Conservation (phyloP, 75 land plant species). For the Gnetum montanum region DNA sequence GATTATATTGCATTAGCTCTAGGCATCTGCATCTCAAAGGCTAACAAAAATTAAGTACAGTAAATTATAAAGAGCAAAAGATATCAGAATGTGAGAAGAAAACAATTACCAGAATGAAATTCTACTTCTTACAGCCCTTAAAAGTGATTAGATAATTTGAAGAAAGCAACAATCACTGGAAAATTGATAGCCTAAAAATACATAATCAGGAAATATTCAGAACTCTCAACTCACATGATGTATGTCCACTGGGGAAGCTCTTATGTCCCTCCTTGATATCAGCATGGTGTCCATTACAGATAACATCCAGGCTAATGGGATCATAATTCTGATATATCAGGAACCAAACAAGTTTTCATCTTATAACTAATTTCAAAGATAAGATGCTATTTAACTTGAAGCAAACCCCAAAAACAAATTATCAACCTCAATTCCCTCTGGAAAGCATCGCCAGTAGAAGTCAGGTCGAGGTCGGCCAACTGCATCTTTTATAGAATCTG, state of each 20-base stretch:
- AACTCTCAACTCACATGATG: slow-evolving; percentile 20
- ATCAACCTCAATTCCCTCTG: slow-evolving; percentile 49
- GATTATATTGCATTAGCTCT: no score
- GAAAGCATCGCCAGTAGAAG: slow-evolving; percentile 81
- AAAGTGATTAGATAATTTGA: no score
- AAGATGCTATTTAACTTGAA: neutral
- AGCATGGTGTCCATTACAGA: slow-evolving; percentile 38
- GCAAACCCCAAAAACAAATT: neutral
- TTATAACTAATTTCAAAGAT: neutral
- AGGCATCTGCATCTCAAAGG: no score
- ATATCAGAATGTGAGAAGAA: no score
- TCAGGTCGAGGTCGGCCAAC: slow-evolving; percentile 84
- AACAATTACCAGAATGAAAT: no score
- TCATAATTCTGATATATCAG: slow-evolving; percentile 37
- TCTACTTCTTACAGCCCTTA: no score
- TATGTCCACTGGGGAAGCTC: slow-evolving; percentile 63
- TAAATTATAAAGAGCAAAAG: no score
- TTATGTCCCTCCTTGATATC: slow-evolving; percentile 65
- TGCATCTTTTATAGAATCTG: slow-evolving; percentile 71
- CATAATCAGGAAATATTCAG: neutral
- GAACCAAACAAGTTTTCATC: neutral
- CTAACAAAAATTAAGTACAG: no score
- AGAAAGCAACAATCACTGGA: no score
- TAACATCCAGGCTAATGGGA: slow-evolving; percentile 28
- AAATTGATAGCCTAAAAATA: no score